Base-by-base conservation (phyloP, 305 asterid genomes). In the Ajuga reptans region DNA sequence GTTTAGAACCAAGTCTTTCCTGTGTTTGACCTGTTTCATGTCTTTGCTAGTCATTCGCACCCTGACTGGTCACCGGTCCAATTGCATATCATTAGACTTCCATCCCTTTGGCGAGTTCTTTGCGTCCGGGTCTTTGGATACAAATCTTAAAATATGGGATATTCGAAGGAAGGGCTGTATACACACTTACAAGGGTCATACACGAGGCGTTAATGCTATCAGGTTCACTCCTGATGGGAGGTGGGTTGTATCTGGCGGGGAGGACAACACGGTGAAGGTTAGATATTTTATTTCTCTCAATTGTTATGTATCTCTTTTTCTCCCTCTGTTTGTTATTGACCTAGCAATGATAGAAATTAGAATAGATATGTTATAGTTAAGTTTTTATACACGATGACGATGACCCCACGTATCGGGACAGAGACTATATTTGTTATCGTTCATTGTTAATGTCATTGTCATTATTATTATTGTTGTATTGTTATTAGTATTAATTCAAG, bases 221-320 rank as follows among this genome's bases (percentile, higher is more conserved):
- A 83, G 99, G 79, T 93, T 93, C 78, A 90, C 99, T 27, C 97
- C 99, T 57, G 97, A 93, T 84, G 99, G 97, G 52, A 88, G 99
- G 55, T 93, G 99, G 99, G 96, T 90, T 77, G 99, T 93, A 57
- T 93, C 99, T 72, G 99, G 99, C 5, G 96, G 97, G 68, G 99
- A 93, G 84, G 99, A 93, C 84, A 90, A 90, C 84, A 84, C 92
- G 8, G 99, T 93, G 72, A 93, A 93, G 99, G 99, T 88, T 66
- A 68, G 65, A 43, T 65, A 69, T 61, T 55, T 67, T 29, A 33
- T 68, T 78, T 58, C 56, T 47, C 16, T 47, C 9, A 27, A 15
- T 49, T 42, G 42, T 14, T 47, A 72, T 65, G 27, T 21, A 33
- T 37, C 68, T 55, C n/a, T 46, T 33, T 73, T 42, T n/a, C 27